Evolutionary conservation across 768 basidiomycete genomes (phyloP), one percentile per base, ranked within the genome.

Genomic region (Favolaschia claudopus): DNA sequence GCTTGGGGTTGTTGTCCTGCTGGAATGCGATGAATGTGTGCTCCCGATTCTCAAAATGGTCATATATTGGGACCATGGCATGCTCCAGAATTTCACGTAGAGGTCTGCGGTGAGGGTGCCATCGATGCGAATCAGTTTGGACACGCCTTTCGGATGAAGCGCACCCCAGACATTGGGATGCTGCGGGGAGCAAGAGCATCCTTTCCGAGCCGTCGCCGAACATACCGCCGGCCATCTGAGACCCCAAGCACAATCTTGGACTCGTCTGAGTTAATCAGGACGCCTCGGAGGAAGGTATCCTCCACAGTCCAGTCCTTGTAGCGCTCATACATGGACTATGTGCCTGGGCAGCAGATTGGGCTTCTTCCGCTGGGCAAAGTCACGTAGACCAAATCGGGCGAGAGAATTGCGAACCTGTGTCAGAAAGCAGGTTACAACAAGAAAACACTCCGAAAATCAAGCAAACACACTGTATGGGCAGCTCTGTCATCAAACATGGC

Each of bases 1-100:
- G 70, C 60, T 69, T 72, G 6, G 58, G 68, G 48, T 68, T 48
- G 19, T 67, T 68, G 54, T 72, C 68, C 15, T 72, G 69, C 31
- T 68, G 66, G 47, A 72, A 73, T 24, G 44, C 33, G 24, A 51
- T 33, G 36, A 51, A 51, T 15, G 33, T n/a, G 36, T 51, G 49
- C 5, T 12, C 24, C 4, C 49, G 36, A 28, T 51, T 51, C 33
- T 51, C 49, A 24, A 36, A 24, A 36, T 51, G 49, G 48, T 49
- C 22, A 34, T 49, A 49, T 4, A 49, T 34, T 20, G 33, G 48
- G 22, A 49, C 7, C 48, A 51, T 51, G 15, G 49, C 49, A 19
- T 51, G 32, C 34, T 51, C 49, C 14, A 51, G 49, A 39, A 51
- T 51, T n/a, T 36, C 12, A 51, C 49, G 20, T 51, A 51, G 4